phyloP scores from a whole-genome alignment of 2,329 filamentous ascomycete genomes.

The Aphanoascus verrucosus region DNA sequence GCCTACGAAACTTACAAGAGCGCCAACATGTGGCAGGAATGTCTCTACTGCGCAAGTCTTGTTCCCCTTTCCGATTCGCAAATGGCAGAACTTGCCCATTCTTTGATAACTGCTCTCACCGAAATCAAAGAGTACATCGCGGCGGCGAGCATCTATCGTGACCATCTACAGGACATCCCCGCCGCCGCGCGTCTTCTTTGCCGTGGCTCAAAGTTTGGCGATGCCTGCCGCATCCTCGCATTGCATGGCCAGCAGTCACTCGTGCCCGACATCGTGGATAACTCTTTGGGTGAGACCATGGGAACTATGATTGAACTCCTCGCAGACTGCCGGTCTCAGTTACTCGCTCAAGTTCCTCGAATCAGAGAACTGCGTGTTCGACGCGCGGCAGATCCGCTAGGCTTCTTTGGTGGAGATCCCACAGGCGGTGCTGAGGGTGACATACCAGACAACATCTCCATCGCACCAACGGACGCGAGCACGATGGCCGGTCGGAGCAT shows the following conservation, averaged over 20 bases:
- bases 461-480: conserved; percentile 73
- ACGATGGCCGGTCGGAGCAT: conserved; percentile 70
- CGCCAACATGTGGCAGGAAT: conserved; percentile 83
- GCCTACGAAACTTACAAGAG: conserved; percentile 77
- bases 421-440: conserved; percentile 49
- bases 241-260: conserved; percentile 52
- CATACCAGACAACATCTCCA: conserved; percentile 81
- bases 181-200: conserved; percentile 67
- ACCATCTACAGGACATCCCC: conserved; percentile 65
- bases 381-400: conserved; percentile 72
- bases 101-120: conserved; percentile 64
- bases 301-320: conserved; percentile 79
- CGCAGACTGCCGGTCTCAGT: conserved; percentile 80
- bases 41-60: conserved; percentile 65
- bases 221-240: conserved; percentile 69
- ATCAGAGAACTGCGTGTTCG: conserved; percentile 70
- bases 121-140: conserved; percentile 67
- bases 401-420: conserved; percentile 74
- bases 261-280: conserved; percentile 60
- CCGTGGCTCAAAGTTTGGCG: conserved; percentile 75
- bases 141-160: conserved; percentile 68
- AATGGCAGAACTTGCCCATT: conserved; percentile 56
- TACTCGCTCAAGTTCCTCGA: conserved; percentile 74
- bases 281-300: conserved; percentile 68
- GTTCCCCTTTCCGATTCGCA: conserved; percentile 52